phyloP scores from a whole-genome alignment of 495 filamentous ascomycete species.

The Echria macrotheca region DNA sequence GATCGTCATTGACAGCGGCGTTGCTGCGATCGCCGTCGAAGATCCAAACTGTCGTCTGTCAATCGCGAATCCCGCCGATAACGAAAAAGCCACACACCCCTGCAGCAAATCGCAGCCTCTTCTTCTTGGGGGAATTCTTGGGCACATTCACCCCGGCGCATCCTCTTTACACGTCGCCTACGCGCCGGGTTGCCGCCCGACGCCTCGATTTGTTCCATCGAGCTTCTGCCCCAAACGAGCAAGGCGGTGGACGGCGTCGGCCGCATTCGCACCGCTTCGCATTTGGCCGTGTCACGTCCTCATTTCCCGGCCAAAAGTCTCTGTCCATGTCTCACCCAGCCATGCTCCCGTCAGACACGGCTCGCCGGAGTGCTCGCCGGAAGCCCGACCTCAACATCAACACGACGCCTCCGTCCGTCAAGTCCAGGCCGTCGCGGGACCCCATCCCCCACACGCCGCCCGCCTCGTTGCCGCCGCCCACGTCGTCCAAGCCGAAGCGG shows the following conservation, averaged over 20 bases:
- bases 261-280: not conserved
- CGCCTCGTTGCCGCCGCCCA: slow-evolving; percentile 11
- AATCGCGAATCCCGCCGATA: no score
- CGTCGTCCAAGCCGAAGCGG: slow-evolving; percentile 17
- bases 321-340: slow-evolving; percentile 7
- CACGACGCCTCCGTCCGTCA: slow-evolving; percentile 18
- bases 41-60: no score
- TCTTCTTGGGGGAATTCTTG: not conserved
- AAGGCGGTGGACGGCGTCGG: slow-evolving; percentile 10
- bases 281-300: slow-evolving; percentile 15
- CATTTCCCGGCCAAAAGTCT: slow-evolving; percentile 9
- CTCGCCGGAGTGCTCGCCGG: slow-evolving; percentile 16
- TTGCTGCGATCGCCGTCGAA: no score
- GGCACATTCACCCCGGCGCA: slow-evolving; percentile 21
- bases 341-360: slow-evolving; percentile 23
- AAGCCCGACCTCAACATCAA: slow-evolving; percentile 28
- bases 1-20: not conserved
- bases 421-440: slow-evolving; percentile 9
- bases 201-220: not conserved
- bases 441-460: slow-evolving; percentile 20
- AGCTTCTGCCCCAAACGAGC: not conserved
- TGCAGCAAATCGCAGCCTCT: slow-evolving; percentile 4
- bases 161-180: slow-evolving; percentile 25
- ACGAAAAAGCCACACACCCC: no score
- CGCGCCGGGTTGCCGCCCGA: slow-evolving; percentile 17